Evolutionary conservation across 1,284 basidiomycete species (phyloP).

Genomic region (Peniophora sp.): DNA sequence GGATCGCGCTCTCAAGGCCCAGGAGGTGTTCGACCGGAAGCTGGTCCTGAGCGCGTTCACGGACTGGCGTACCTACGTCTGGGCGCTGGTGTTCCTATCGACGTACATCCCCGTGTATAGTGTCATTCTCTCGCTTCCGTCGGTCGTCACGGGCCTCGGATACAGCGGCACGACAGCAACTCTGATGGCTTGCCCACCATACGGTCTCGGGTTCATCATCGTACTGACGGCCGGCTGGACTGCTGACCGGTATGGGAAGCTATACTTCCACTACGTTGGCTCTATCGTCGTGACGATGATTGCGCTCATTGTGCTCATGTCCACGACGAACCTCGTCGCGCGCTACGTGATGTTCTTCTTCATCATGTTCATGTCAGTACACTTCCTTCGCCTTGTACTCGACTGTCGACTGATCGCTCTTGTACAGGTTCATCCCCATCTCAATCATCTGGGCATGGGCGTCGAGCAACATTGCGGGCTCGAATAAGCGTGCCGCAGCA

Average conservation of each 20-base stretch:
- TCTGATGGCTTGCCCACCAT: slow-evolving; percentile 11
- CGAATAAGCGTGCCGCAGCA: slow-evolving; percentile 22
- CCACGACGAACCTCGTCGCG: slow-evolving; percentile 16
- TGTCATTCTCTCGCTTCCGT: slow-evolving; percentile 8
- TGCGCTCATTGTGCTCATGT: slow-evolving; percentile 7
- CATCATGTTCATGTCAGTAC: slow-evolving; percentile 24
- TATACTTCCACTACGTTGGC: background rate
- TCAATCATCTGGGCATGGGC: slow-evolving; percentile 23
- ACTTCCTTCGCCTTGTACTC: background rate
- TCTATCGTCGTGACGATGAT: slow-evolving; percentile 2
- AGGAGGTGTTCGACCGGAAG: background rate
- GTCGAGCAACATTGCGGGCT: slow-evolving; percentile 19
- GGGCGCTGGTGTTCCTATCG: slow-evolving; percentile 8
- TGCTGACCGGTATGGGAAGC: slow-evolving; percentile 1
- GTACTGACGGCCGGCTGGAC: slow-evolving; percentile 4
- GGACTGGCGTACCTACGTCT: slow-evolving; percentile 8
- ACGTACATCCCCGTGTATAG: slow-evolving; percentile 24
- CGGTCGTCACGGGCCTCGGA: slow-evolving; percentile 8
- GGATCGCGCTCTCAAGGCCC: slow-evolving; percentile 7
- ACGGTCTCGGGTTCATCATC: slow-evolving; percentile 6
- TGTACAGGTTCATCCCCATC: slow-evolving; percentile 22
- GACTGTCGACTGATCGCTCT: background rate
- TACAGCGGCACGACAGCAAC: slow-evolving; percentile 8
- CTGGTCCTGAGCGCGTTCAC: slow-evolving; percentile 7
- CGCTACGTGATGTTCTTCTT: slow-evolving; percentile 26